Evolutionary conservation across 805 yeast species (phyloP).

Genomic region (Hyphopichia homilentoma): DNA sequence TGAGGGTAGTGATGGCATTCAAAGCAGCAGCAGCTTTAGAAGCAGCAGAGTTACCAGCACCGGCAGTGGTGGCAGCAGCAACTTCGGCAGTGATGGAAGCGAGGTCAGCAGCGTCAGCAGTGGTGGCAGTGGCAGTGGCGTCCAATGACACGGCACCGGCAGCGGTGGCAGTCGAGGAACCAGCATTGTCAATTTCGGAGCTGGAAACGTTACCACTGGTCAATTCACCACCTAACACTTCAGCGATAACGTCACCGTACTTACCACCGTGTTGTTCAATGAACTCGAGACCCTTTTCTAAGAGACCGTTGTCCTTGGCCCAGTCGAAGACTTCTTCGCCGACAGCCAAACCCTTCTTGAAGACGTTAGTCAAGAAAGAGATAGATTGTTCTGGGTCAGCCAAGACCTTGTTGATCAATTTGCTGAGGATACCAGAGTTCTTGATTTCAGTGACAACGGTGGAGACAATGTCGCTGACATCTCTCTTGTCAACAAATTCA

Average conservation of each 20-base stretch:
- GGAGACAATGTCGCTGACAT: conserved; percentile 23
- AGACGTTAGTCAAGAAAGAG: conserved; percentile 28
- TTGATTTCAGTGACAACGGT: conserved; percentile 26
- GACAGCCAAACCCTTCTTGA: conserved; percentile 28
- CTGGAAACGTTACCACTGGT: conserved; percentile 22
- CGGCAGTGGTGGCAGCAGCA: conserved; percentile 10
- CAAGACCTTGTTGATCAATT: conserved; percentile 29
- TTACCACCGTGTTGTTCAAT: conserved; percentile 24
- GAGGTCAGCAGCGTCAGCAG: conserved; percentile 13
- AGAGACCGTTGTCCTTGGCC: conserved; percentile 35
- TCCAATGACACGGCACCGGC: conserved; percentile 6
- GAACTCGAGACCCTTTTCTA: conserved; percentile 22
- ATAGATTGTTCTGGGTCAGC: conserved; percentile 35
- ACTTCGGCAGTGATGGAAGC: conserved; percentile 7
- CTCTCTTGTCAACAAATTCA: conserved; percentile 36
- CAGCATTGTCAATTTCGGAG: conserved; percentile 21
- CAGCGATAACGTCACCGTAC: conserved; percentile 18
- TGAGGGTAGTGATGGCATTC: conserved; percentile 2
- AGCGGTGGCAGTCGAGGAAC: conserved; percentile 5
- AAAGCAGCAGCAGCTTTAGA: conserved; percentile 9
- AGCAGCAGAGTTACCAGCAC: conserved; percentile 10
- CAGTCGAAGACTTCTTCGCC: conserved; percentile 33
- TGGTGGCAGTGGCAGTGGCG: conserved; percentile 16
- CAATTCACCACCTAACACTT: conserved; percentile 24
- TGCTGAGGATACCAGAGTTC: conserved; percentile 30